These are phyloP conservation scores for Neonectria magnoliae DNA, from an alignment of 2,329 filamentous ascomycete genomes.

Conservation along the genomic window DNA sequence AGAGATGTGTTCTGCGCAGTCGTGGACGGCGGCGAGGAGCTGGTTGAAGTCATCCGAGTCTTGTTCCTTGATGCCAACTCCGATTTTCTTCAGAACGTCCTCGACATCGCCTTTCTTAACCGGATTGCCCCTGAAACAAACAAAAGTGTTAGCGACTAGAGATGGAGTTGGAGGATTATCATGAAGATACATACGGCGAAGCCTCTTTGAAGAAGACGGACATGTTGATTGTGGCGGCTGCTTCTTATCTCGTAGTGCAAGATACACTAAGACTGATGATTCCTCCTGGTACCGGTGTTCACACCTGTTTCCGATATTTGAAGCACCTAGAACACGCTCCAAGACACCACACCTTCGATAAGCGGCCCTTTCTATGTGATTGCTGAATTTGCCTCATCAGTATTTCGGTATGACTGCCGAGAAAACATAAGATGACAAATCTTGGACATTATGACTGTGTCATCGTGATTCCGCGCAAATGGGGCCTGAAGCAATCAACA, in stretches of 20 bases:
- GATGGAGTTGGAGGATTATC: neutral
- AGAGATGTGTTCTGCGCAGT: conserved; percentile 57
- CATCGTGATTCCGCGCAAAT: neutral
- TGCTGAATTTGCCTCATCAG: neutral
- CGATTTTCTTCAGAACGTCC: conserved; percentile 48
- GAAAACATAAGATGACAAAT: neutral
- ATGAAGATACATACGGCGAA: conserved; percentile 41
- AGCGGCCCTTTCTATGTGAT: neutral
- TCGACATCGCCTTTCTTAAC: conserved; percentile 53
- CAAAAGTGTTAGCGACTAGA: neutral
- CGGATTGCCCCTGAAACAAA: conserved; percentile 50
- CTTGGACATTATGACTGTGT: neutral
- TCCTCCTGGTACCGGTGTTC: neutral
- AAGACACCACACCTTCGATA: neutral
- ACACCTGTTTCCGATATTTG: neutral
- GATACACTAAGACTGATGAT: neutral
- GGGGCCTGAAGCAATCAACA: neutral
- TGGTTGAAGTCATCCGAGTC: conserved; percentile 57
- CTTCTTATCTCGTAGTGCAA: neutral
- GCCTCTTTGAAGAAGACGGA: conserved; percentile 54
- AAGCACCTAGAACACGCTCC: neutral
- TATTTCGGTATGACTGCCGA: neutral
- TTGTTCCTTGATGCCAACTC: conserved; percentile 48
- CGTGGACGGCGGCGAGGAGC: conserved; percentile 61
- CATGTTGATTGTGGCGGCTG: conserved; percentile 37